Conservation (phyloP, 208 protist genomes). For the Leishmania martiniquensis region DNA sequence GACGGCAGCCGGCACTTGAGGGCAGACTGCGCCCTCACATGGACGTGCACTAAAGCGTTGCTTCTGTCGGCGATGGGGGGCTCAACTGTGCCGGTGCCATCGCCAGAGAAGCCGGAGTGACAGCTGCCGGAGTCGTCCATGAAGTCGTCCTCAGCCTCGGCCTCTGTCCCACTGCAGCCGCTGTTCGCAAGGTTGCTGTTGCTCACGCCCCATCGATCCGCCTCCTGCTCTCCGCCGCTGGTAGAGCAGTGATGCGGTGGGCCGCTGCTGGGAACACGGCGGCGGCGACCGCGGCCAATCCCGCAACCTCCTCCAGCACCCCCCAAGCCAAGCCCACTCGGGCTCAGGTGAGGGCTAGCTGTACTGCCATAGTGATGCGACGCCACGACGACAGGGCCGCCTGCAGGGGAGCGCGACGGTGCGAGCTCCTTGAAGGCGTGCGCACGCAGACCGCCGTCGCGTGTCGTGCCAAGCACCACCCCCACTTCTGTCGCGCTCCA, state of each 20-base stretch:
- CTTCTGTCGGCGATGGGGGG: constrained; percentile 19
- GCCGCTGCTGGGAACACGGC: constrained; percentile 12
- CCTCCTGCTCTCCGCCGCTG: constrained; percentile 12
- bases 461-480: constrained; percentile 54
- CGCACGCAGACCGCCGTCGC: constrained; percentile 43
- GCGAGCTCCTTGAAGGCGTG: constrained; percentile 41
- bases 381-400: constrained; percentile 1
- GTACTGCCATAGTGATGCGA: constrained; percentile 2
- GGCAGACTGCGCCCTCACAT: constrained; percentile 29
- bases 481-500: constrained; percentile 45
- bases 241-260: background rate
- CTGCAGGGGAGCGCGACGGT: background rate
- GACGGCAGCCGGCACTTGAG: constrained; percentile 42
- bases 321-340: constrained; percentile 6
- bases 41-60: constrained; percentile 18
- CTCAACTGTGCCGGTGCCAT: constrained; percentile 10
- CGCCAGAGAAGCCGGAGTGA: constrained; percentile 18
- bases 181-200: constrained; percentile 3
- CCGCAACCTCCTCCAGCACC: background rate
- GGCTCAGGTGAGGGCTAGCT: constrained; percentile 1
- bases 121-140: constrained; percentile 29
- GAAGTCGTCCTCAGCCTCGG: constrained; percentile 28
- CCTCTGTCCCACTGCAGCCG: constrained; percentile 30
- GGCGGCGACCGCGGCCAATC: constrained; percentile 16
- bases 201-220: constrained; percentile 23